phyloP scores from a whole-genome alignment of 768 basidiomycete species.

The Macrolepiota fuliginosa region DNA sequence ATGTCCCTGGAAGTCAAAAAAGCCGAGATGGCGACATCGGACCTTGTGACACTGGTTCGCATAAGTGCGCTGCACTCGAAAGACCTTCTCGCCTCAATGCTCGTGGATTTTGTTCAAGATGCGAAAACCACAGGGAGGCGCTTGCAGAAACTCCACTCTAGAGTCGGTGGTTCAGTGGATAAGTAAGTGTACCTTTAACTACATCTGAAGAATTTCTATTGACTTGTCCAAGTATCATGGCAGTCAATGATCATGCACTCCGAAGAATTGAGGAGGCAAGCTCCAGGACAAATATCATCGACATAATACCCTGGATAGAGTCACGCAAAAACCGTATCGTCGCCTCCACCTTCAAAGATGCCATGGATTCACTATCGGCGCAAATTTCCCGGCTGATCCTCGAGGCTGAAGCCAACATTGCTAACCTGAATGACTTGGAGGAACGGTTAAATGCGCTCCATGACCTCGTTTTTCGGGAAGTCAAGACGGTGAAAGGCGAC shows the following conservation, averaged over 20 bases:
- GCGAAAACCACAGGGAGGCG: conserved; percentile 60
- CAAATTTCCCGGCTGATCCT: conserved; percentile 56
- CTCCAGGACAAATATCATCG: conserved; percentile 28
- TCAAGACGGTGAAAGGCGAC: conserved; percentile 38
- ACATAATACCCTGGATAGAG: conserved; percentile 36
- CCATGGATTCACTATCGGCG: conserved; percentile 57
- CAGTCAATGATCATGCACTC: conserved; percentile 71
- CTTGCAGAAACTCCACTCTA: conserved; percentile 61
- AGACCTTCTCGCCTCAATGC: conserved; percentile 50
- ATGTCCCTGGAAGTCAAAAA: conserved; percentile 70
- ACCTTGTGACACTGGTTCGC: conserved; percentile 61
- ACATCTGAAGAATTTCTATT: not conserved
- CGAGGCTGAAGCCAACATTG: conserved; percentile 61
- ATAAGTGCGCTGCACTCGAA: conserved; percentile 60
- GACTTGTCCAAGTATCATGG: conserved; percentile 52
- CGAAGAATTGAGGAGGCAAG: conserved; percentile 48
- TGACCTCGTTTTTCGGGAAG: conserved; percentile 60
- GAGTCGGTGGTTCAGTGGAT: conserved; percentile 73
- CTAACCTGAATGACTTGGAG: conserved; percentile 61
- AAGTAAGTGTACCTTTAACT: conserved; percentile 42
- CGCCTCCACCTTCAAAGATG: conserved; percentile 51
- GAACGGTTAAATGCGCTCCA: conserved; percentile 54
- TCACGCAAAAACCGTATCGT: conserved; percentile 42
- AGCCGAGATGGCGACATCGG: conserved; percentile 73
- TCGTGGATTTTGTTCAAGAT: conserved; percentile 55